Percentiles rank a stretch among this genome's conserved stretches.
Evolutionary conservation across 257 asterid genomes (phyloP).

Genomic region (Petrea volubilis): DNA sequence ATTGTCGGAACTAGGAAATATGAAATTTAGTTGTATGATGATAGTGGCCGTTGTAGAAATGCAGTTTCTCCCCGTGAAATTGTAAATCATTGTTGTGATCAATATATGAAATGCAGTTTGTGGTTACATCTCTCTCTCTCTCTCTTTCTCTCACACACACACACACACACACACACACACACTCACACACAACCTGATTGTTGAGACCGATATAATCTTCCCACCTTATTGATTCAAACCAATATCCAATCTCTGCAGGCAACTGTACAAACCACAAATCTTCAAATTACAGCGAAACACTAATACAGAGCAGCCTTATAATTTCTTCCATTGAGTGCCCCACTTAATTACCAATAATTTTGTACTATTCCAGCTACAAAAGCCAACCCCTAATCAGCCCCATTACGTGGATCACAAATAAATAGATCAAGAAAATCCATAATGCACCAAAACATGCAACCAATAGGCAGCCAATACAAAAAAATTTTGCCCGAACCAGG

Average conservation of each 20-base stretch:
- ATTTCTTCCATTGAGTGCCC: background rate
- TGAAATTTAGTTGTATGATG: slow-evolving; percentile 13
- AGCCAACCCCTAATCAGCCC: background rate
- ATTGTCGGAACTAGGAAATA: no score
- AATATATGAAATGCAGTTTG: slow-evolving; percentile 10
- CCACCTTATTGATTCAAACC: no score
- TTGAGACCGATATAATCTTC: no score
- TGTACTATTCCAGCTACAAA: background rate
- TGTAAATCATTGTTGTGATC: slow-evolving; percentile 18
- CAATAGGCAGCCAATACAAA: background rate
- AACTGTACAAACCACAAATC: slow-evolving; percentile 17
- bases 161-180: no score
- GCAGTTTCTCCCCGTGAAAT: slow-evolving; percentile 15
- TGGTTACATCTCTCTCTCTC: background rate
- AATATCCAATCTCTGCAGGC: background rate
- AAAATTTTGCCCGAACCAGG: no score
- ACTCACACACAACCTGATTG: no score
- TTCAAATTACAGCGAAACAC: background rate
- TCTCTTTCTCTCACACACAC: background rate
- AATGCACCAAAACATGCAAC: background rate
- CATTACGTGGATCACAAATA: no score
- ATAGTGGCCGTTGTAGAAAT: slow-evolving; percentile 4
- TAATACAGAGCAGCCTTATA: background rate
- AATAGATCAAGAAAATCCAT: background rate
- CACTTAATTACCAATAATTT: background rate